Conservation (phyloP, 2,329 filamentous ascomycete genomes). For the Lecanicillium sp. region DNA sequence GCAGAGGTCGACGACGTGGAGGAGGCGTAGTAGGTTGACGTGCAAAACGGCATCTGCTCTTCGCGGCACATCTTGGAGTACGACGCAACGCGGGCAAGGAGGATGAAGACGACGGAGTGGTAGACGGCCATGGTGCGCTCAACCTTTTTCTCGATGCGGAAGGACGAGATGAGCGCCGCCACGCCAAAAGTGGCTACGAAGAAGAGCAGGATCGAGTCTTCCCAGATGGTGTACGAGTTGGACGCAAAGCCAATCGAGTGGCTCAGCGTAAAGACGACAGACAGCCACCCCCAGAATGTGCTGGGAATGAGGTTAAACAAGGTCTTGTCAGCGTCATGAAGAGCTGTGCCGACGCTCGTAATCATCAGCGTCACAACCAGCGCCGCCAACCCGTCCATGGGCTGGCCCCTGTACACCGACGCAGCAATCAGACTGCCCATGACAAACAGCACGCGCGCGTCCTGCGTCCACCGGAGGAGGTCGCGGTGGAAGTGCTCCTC, state of each 20-base stretch:
- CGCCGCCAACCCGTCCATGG: constrained; percentile 28
- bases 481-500: constrained; percentile 25
- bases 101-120: constrained; percentile 76
- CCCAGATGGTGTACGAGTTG: constrained; percentile 98
- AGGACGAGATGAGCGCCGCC: constrained; percentile 64
- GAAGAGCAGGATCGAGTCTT: constrained; percentile 89
- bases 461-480: constrained; percentile 28
- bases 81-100: constrained; percentile 72
- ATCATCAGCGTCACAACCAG: constrained; percentile 26
- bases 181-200: constrained; percentile 84
- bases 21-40: constrained; percentile 91
- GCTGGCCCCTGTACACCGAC: constrained; percentile 23
- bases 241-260: constrained; percentile 93
- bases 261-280: constrained; percentile 70
- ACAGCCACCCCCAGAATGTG: constrained; percentile 85
- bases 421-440: constrained; percentile 19
- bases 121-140: constrained; percentile 73
- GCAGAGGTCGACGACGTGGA: constrained; percentile 87
- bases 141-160: constrained; percentile 58
- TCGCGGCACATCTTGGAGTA: constrained; percentile 90
- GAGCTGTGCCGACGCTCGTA: constrained; percentile 34
- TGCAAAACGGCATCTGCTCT: constrained; percentile 96
- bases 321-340: constrained; percentile 35
- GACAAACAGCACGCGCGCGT: constrained; percentile 24
- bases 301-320: constrained; percentile 53